A percentile compares a stretch with the other conserved stretches of the same genome.
These are phyloP conservation scores for Micractinium conductrix DNA, from an alignment of 139 green algal species.

Conservation along the genomic window DNA sequence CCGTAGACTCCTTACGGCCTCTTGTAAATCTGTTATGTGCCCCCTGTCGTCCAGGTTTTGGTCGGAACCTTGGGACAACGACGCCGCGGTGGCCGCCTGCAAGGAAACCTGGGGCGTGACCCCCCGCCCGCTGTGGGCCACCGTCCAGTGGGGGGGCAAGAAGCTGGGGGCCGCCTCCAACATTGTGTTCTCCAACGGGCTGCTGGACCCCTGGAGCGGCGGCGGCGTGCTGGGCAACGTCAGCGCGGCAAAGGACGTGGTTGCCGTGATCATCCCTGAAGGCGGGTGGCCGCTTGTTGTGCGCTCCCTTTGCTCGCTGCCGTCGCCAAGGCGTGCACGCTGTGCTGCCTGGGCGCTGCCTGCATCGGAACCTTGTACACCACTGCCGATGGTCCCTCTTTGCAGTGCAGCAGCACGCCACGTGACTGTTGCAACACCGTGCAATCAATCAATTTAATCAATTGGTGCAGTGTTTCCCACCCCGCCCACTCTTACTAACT, in stretches of 20 bases:
- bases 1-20: no score
- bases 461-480: no score
- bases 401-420: no score
- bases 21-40: no score
- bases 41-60: slow-evolving; percentile 61
- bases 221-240: slow-evolving; percentile 57
- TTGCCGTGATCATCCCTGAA: slow-evolving; percentile 66
- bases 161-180: slow-evolving; percentile 49
- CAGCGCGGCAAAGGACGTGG: slow-evolving; percentile 42
- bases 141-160: slow-evolving; percentile 36
- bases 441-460: no score
- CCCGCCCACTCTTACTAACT: no score
- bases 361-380: not conserved
- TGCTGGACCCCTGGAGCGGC: slow-evolving; percentile 59
- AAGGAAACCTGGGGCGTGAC: slow-evolving; percentile 72
- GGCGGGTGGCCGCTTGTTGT: slow-evolving; percentile 19
- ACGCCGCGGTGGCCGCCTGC: slow-evolving; percentile 49
- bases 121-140: slow-evolving; percentile 52
- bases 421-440: no score
- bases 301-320: not conserved
- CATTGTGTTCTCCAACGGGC: slow-evolving; percentile 60
- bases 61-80: slow-evolving; percentile 46
- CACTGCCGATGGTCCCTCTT: not conserved
- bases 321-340: no score
- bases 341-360: no score